phyloP scores from a whole-genome alignment of 306 rosid species.

The Prosopis cineraria region DNA sequence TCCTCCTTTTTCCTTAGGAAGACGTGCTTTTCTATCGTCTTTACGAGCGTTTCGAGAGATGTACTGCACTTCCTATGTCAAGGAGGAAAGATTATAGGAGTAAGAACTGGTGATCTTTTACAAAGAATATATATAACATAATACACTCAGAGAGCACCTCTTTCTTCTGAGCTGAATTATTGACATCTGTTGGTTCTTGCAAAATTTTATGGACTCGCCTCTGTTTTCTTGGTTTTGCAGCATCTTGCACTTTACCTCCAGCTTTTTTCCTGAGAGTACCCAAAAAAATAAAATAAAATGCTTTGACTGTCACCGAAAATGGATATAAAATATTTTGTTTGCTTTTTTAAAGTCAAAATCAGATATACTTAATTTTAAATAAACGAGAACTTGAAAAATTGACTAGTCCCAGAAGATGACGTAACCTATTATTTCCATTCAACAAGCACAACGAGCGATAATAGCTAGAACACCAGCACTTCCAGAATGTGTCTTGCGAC shows the following conservation, averaged over 20 bases:
- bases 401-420: neutral
- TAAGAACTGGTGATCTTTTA: constrained; percentile 17
- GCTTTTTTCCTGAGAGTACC: constrained; percentile 65
- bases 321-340: constrained; percentile 5
- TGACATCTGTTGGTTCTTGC: constrained; percentile 46
- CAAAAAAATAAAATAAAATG: too few species aligned
- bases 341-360: neutral
- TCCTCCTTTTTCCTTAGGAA: constrained; percentile 47
- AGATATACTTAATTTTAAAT: neutral
- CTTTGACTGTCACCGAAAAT: constrained; percentile 20
- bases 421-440: constrained; percentile 2
- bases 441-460: neutral
- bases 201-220: constrained; percentile 54
- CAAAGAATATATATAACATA: constrained; percentile 11
- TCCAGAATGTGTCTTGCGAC: neutral
- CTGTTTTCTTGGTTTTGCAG: constrained; percentile 59
- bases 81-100: constrained; percentile 1
- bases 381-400: constrained; percentile 8
- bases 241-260: constrained; percentile 52
- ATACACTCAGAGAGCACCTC: constrained; percentile 53
- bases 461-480: constrained; percentile 12
- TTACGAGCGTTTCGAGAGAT: constrained; percentile 38
- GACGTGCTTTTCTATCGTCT: constrained; percentile 37
- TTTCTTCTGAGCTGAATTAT: constrained; percentile 50
- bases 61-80: constrained; percentile 58